Percentiles rank a stretch among this genome's conserved stretches.
These are phyloP conservation scores for Pontederia crassipes DNA, from an alignment of 176 grass and related monocot species.

Conservation along the genomic window DNA sequence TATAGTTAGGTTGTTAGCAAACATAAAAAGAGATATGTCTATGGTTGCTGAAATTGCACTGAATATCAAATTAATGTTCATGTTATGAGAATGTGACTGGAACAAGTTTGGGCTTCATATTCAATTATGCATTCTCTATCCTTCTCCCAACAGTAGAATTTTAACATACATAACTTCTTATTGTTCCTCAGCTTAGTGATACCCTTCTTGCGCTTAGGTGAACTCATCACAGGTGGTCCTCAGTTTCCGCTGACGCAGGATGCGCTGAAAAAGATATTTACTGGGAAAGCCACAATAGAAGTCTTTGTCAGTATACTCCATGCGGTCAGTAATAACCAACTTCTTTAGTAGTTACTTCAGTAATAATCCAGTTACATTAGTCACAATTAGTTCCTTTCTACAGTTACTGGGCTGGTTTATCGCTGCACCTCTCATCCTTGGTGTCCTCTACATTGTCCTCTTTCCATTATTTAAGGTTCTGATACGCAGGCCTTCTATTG, in stretches of 20 bases:
- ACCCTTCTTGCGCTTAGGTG: constrained; percentile 43
- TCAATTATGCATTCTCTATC: not conserved
- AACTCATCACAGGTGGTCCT: constrained; percentile 29
- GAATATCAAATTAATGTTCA: no score
- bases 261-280: constrained; percentile 33
- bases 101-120: no score
- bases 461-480: constrained; percentile 28
- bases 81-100: no score
- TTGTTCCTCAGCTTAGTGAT: constrained; percentile 29
- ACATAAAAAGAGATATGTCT: no score
- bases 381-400: not conserved
- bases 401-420: constrained; percentile 37
- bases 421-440: constrained; percentile 34
- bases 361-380: not conserved
- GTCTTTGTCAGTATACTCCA: constrained; percentile 31
- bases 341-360: no score
- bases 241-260: constrained; percentile 39
- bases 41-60: no score
- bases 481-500: constrained; percentile 17
- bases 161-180: not conserved
- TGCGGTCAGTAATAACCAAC: constrained; percentile 20
- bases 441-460: constrained; percentile 14
- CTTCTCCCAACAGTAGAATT: not conserved
- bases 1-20: no score
- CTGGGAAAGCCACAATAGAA: constrained; percentile 34